Conservation (phyloP, 2,329 filamentous ascomycete species). For the Rhynchosporium agropyri region DNA sequence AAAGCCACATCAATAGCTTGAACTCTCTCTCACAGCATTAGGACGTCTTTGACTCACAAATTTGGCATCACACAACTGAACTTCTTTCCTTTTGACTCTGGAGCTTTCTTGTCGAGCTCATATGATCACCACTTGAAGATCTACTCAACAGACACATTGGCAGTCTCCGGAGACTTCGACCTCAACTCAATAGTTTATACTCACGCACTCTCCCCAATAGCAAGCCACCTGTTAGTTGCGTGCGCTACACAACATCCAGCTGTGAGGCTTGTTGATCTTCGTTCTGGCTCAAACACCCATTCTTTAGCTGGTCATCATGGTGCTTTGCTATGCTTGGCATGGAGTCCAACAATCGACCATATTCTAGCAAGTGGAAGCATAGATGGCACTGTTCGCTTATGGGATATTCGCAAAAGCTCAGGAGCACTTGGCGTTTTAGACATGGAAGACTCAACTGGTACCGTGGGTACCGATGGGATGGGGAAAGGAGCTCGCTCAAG, state of each 20-base stretch:
- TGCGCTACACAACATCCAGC: slow-evolving; percentile 85
- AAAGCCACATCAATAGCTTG: neutral
- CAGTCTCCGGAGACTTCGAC: slow-evolving; percentile 66
- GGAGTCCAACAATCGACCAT: slow-evolving; percentile 81
- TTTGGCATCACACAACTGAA: slow-evolving; percentile 75
- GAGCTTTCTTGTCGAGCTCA: slow-evolving; percentile 74
- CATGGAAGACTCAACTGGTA: slow-evolving; percentile 78
- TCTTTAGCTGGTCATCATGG: slow-evolving; percentile 69
- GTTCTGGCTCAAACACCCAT: slow-evolving; percentile 76
- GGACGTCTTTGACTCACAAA: slow-evolving; percentile 52
- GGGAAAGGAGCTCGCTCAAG: slow-evolving; percentile 45
- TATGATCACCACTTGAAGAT: slow-evolving; percentile 79
- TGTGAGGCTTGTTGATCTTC: slow-evolving; percentile 83
- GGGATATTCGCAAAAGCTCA: slow-evolving; percentile 82
- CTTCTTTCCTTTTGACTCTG: slow-evolving; percentile 78
- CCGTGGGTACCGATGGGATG: slow-evolving; percentile 50
- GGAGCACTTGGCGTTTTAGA: slow-evolving; percentile 78
- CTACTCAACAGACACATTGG: slow-evolving; percentile 67
- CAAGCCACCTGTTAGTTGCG: slow-evolving; percentile 76
- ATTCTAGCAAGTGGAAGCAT: slow-evolving; percentile 81
- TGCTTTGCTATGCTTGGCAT: slow-evolving; percentile 69
- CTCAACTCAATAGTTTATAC: slow-evolving; percentile 72
- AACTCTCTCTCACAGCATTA: slow-evolving; percentile 10
- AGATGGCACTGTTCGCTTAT: slow-evolving; percentile 81
- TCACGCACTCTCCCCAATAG: slow-evolving; percentile 75